Percentiles rank a stretch among this genome's conserved stretches.
These are phyloP conservation scores for Tolypocladium album DNA, from an alignment of 2,329 filamentous ascomycete genomes.

Conservation along the genomic window DNA sequence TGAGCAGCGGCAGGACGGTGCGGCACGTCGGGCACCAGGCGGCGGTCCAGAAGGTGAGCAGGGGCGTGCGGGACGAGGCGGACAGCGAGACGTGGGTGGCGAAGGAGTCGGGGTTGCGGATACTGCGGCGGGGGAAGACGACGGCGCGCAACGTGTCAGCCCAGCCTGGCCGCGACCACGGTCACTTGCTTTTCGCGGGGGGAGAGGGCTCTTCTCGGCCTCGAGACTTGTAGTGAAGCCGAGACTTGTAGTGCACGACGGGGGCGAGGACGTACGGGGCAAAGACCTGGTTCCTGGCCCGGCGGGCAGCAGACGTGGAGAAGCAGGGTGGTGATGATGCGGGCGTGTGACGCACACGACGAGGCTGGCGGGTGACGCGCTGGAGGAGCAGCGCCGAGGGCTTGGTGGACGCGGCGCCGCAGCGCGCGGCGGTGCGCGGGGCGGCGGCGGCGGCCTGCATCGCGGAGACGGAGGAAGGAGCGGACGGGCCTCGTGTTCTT, in stretches of 20 bases:
- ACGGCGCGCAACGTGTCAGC: neutral
- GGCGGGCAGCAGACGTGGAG: neutral
- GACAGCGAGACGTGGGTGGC: slow-evolving; percentile 44
- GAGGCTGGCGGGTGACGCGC: neutral
- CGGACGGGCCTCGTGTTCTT: neutral
- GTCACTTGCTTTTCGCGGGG: no score
- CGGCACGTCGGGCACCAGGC: slow-evolving; percentile 47
- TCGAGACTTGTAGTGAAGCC: neutral
- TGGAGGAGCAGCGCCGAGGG: neutral
- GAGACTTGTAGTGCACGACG: no score
- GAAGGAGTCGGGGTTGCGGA: slow-evolving; percentile 44
- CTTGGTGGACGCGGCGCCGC: neutral
- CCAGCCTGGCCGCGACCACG: neutral
- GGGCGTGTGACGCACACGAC: neutral
- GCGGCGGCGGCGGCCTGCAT: neutral
- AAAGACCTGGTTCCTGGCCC: neutral
- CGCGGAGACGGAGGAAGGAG: neutral
- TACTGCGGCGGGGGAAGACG: slow-evolving; percentile 23
- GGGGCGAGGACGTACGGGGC: neutral
- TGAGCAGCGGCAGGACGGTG: slow-evolving; percentile 36
- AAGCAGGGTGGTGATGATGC: neutral
- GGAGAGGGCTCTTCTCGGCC: neutral
- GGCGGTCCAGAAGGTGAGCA: slow-evolving; percentile 51
- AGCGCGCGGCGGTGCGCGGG: neutral
- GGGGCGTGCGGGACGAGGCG: slow-evolving; percentile 39